These are phyloP conservation scores for Primulina tabacum DNA, from an alignment of 257 asterid species.

Conservation along the genomic window DNA sequence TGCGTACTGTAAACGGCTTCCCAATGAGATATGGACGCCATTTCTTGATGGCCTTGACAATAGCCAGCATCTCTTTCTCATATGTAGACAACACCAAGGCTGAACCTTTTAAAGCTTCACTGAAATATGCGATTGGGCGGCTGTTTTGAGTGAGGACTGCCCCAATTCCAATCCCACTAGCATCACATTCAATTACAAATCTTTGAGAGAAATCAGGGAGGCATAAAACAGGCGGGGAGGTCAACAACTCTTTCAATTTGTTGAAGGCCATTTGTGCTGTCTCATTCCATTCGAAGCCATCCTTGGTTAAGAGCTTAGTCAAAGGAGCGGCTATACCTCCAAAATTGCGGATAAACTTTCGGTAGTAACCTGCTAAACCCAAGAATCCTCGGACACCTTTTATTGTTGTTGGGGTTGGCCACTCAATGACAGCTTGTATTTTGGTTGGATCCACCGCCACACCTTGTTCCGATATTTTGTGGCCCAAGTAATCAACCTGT, in stretches of 20 bases:
- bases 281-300: neutral
- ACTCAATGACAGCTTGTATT: neutral
- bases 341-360: slow-evolving; percentile 3
- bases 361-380: slow-evolving; percentile 1
- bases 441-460: slow-evolving; percentile 5
- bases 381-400: neutral
- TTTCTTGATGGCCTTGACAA: neutral
- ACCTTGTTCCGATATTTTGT: neutral
- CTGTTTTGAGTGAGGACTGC: no score
- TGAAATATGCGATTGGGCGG: slow-evolving; percentile 1
- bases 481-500: slow-evolving; percentile 16
- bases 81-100: neutral
- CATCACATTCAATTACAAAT: slow-evolving; percentile 15
- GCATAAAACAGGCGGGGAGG: slow-evolving; percentile 3
- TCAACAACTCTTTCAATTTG: neutral
- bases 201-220: neutral
- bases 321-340: neutral
- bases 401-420: neutral
- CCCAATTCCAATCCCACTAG: neutral
- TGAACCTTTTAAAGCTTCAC: neutral
- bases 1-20: neutral
- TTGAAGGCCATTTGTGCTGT: neutral
- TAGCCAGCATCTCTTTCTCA: slow-evolving; percentile 3
- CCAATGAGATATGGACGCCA: slow-evolving; percentile 11
- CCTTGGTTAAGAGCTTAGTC: no score